Conservation (phyloP, 257 asterid species). For the Ilex aquifolium region DNA sequence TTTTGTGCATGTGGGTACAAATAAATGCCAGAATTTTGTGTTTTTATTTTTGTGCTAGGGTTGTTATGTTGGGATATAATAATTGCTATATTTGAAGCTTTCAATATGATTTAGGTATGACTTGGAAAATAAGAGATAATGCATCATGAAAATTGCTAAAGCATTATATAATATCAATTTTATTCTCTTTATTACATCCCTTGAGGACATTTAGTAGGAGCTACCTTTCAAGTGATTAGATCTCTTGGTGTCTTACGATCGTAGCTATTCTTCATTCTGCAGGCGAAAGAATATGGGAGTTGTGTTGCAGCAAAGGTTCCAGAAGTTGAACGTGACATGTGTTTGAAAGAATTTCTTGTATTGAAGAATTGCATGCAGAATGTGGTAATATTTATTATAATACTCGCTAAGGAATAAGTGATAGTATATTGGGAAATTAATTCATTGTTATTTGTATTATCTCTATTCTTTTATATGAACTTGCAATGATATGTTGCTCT, state of each 20-base stretch:
- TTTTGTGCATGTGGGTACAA: too few species aligned
- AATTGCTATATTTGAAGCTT: neutral
- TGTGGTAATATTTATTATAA: constrained; percentile 40
- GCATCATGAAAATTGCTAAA: neutral
- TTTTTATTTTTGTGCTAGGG: neutral
- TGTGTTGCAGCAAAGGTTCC: constrained; percentile 87
- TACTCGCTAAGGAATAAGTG: neutral
- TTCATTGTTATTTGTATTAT: neutral
- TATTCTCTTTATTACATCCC: neutral
- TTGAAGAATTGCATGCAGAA: constrained; percentile 79
- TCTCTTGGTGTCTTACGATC: constrained; percentile 4
- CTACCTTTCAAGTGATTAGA: neutral
- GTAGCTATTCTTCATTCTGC: constrained; percentile 10
- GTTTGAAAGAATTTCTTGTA: constrained; percentile 65
- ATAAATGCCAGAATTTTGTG: neutral
- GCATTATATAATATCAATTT: neutral
- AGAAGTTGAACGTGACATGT: constrained; percentile 76
- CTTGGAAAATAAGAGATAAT: neutral
- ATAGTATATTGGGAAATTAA: neutral
- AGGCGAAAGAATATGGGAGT: constrained; percentile 80
- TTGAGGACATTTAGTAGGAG: constrained; percentile 6
- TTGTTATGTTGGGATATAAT: neutral
- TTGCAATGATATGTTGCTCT: constrained; percentile 4
- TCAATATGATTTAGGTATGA: neutral
- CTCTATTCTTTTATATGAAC: neutral